Percentiles rank a stretch among this genome's conserved stretches.
Evolutionary conservation across 352 stramenopile species (phyloP).

Genomic region (Pseudoperonospora humuli): DNA sequence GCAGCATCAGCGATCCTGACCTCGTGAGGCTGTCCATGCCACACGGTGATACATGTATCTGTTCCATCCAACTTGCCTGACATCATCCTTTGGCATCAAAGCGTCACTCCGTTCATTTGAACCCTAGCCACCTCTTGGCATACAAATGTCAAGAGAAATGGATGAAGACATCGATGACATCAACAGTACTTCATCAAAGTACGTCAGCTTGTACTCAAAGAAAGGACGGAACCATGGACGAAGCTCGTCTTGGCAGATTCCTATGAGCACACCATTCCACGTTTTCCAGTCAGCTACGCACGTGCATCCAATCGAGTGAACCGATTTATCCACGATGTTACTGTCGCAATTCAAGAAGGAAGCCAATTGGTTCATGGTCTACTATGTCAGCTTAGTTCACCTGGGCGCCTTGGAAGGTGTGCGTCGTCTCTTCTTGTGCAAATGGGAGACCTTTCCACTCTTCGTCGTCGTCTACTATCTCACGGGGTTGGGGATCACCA

Average conservation of each 20-base stretch:
- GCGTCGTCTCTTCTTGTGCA: slow-evolving; percentile 65
- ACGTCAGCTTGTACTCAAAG: slow-evolving; percentile 25
- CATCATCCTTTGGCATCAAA: slow-evolving; percentile 24
- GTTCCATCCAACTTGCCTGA: too few relatives aligned
- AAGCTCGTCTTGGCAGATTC: slow-evolving; percentile 7
- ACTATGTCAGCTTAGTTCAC: slow-evolving; percentile 96
- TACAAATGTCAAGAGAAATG: slow-evolving; percentile 22
- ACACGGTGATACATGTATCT: too few relatives aligned
- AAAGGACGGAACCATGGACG: background rate
- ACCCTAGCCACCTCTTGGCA: background rate
- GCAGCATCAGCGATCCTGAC: too few relatives aligned
- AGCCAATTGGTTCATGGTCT: slow-evolving; percentile 97
- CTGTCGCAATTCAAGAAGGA: slow-evolving; percentile 67
- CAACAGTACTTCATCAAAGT: slow-evolving; percentile 22
- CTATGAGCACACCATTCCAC: slow-evolving; percentile 12
- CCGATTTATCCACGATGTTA: slow-evolving; percentile 34
- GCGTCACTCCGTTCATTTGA: slow-evolving; percentile 12
- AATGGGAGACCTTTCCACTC: slow-evolving; percentile 84
- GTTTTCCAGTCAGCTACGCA: slow-evolving; percentile 23
- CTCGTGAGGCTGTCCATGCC: too few relatives aligned
- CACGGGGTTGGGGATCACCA: slow-evolving; percentile 94
- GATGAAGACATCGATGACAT: slow-evolving; percentile 19
- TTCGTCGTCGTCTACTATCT: slow-evolving; percentile 93
- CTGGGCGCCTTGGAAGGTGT: slow-evolving; percentile 84
- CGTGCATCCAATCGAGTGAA: slow-evolving; percentile 1